Conservation (phyloP, 2,329 filamentous ascomycete genomes). For the Colletotrichum tanaceti region DNA sequence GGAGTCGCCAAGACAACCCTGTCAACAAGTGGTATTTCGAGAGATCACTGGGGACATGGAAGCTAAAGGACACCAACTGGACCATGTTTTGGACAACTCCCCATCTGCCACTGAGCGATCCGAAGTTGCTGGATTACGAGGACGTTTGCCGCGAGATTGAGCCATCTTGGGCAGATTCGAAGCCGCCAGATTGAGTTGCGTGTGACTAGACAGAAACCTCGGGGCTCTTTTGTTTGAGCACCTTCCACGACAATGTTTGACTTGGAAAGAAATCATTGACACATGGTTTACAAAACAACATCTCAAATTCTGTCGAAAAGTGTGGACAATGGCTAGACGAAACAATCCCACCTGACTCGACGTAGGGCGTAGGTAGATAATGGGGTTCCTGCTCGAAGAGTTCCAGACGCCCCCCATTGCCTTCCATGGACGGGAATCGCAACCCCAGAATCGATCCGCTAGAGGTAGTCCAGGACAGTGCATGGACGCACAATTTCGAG, state of each 20-base stretch:
- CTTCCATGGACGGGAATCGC: neutral
- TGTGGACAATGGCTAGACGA: neutral
- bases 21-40: conserved; percentile 99
- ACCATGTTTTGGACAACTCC: conserved; percentile 98
- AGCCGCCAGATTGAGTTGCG: conserved; percentile 47
- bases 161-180: conserved; percentile 72
- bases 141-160: conserved; percentile 75
- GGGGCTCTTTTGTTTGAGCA: neutral
- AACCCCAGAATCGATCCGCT: neutral
- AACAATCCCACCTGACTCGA: neutral
- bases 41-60: conserved; percentile 83
- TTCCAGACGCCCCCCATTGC: neutral
- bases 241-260: neutral
- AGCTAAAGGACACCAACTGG: conserved; percentile 86
- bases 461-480: neutral
- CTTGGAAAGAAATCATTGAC: neutral
- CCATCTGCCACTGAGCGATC: conserved; percentile 66
- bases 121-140: conserved; percentile 75
- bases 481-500: neutral
- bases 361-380: neutral
- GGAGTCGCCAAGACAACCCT: conserved; percentile 88
- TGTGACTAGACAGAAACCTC: neutral
- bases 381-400: neutral
- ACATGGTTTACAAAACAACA: neutral
- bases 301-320: neutral